A percentile compares a stretch with the other conserved stretches of the same genome.
Evolutionary conservation across 768 basidiomycete genomes (phyloP).

Genomic region (Tricholoma hemisulphureum): DNA sequence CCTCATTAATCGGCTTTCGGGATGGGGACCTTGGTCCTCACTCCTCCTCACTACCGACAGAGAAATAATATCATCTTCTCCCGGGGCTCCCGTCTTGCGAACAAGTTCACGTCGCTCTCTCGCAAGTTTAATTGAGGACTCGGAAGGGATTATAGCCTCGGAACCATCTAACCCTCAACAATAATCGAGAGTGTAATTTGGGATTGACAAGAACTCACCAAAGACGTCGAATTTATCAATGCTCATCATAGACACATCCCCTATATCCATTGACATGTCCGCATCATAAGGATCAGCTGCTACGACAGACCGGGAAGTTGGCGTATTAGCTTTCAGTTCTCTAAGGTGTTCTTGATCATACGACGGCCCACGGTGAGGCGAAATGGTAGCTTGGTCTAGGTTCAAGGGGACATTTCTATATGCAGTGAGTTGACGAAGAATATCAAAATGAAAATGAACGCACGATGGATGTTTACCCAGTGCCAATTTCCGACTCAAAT

Average conservation of each 20-base stretch:
- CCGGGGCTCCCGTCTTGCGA: constrained; percentile 44
- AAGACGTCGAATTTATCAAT: constrained; percentile 28
- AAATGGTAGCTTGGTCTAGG: constrained; percentile 57
- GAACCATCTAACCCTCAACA: constrained; percentile 13
- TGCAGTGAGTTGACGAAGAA: constrained; percentile 12
- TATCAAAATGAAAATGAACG: constrained; percentile 14
- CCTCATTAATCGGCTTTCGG: constrained; percentile 75
- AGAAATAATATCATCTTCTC: constrained; percentile 76
- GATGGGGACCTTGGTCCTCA: constrained; percentile 73
- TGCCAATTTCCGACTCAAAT: constrained; percentile 62
- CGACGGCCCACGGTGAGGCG: constrained; percentile 51
- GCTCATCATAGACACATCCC: constrained; percentile 36
- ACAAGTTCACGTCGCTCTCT: constrained; percentile 75
- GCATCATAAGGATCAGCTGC: constrained; percentile 46
- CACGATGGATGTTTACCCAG: constrained; percentile 57
- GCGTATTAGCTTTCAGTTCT: constrained; percentile 78
- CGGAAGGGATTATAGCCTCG: constrained; percentile 60
- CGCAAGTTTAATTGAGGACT: constrained; percentile 67
- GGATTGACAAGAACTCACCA: constrained; percentile 24
- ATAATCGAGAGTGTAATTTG: not conserved
- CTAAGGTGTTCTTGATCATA: constrained; percentile 75
- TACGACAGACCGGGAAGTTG: constrained; percentile 46
- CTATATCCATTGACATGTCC: constrained; percentile 50
- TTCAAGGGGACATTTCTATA: constrained; percentile 44
- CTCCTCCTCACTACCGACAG: constrained; percentile 60